phyloP scores from a whole-genome alignment of 352 stramenopile species.

The Chrysophaeum taylorii region DNA sequence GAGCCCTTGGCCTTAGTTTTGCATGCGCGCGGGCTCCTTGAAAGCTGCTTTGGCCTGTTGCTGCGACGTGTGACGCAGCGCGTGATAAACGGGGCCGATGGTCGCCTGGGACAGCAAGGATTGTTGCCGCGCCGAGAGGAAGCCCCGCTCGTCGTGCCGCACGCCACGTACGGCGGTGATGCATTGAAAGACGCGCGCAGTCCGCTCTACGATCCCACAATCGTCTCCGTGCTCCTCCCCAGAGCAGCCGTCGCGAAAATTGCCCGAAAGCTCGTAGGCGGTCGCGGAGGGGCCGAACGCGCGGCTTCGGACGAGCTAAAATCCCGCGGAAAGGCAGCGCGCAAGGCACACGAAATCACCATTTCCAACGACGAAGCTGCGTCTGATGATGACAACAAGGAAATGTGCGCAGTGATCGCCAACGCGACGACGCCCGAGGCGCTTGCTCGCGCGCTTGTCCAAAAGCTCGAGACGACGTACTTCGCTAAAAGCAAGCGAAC shows the following conservation, averaged over 20 bases:
- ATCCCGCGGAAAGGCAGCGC: too few species aligned
- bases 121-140: background rate
- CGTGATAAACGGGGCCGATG: conserved; percentile 1
- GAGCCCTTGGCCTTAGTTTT: background rate
- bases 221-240: background rate
- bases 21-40: background rate
- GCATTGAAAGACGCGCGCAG: background rate
- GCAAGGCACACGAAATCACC: too few species aligned
- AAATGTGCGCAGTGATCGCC: too few species aligned
- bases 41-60: background rate
- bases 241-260: background rate
- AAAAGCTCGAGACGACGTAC: too few species aligned
- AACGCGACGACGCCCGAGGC: too few species aligned
- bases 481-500: too few species aligned
- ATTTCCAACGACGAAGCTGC: background rate
- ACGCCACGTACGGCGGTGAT: background rate
- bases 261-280: background rate
- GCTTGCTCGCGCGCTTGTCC: too few species aligned
- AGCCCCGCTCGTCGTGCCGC: background rate
- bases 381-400: too few species aligned
- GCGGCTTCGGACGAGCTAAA: background rate
- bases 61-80: background rate
- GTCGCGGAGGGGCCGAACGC: background rate
- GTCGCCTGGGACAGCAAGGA: background rate
- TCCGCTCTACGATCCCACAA: background rate